These are phyloP conservation scores for Murraya paniculata DNA, from an alignment of 345 rosid genomes.

Conservation along the genomic window DNA sequence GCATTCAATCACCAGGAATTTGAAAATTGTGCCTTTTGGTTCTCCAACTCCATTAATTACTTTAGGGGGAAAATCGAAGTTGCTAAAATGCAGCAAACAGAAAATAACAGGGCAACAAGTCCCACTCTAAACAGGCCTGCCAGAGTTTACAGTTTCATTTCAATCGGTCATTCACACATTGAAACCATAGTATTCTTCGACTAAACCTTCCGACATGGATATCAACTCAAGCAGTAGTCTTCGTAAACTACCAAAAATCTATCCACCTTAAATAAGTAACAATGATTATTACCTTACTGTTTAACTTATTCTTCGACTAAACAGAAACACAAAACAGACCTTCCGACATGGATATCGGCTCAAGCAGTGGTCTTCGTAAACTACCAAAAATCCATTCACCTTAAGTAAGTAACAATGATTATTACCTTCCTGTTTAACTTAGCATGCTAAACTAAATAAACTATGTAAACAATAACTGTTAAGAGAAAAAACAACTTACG, in stretches of 20 bases:
- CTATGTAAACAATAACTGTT: background rate
- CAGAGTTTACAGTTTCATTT: background rate
- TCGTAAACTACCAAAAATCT: background rate
- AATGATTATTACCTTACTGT: no score
- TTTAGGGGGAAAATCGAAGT: background rate
- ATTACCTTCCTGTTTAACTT: background rate
- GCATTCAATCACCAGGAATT: background rate
- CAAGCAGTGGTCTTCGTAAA: background rate
- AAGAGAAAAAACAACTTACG: background rate
- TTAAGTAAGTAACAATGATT: background rate
- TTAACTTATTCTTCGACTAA: background rate
- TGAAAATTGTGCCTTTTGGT: background rate
- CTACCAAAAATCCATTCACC: background rate
- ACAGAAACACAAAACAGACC: background rate
- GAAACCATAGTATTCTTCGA: background rate
- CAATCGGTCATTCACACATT: background rate
- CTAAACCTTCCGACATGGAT: background rate
- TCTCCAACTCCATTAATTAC: slow-evolving; percentile 1
- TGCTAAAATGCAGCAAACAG: background rate
- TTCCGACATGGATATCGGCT: background rate
- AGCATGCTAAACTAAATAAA: background rate
- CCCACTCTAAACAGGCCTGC: background rate
- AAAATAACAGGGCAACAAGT: background rate
- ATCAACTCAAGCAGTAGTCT: background rate
- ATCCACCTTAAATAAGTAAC: background rate